Evolutionary conservation across 495 filamentous ascomycete genomes (phyloP), one percentile per base, ranked within the genome.

Genomic region (Gamarada debralockiae): DNA sequence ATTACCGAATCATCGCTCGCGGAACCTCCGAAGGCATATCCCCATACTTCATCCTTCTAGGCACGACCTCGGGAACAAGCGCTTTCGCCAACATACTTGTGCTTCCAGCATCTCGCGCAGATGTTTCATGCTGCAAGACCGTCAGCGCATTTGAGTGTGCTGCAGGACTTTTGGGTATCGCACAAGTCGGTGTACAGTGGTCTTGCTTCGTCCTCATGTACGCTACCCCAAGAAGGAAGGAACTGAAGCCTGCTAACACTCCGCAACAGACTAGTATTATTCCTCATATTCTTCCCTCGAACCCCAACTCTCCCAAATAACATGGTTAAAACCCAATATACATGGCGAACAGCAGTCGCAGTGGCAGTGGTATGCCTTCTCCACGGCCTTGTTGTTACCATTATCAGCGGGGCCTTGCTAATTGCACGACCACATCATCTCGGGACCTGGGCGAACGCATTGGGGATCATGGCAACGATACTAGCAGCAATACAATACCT

Each of bases 11-110:
- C 72, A 88, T 95, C 57, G 69, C 77, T 37, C 82, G 90, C 29
- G 82, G 86, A 44, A 92, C 88, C 40, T 96, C 95, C n/a, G 90
- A 92, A 70, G 93, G 93, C 41, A 92, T 98, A 47, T 96, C 90
- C 24, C 92, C 93, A 2, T 89, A 89, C 62, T 98, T 95, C 61
- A 80, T 98, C 52, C 82, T 97, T 15, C 85, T 98, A 21, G 93
- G 95, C 43, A 86, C 85, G 17, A 95, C 90, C 2, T 92, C 89
- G 8, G 84, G 84, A 43, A 95, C 92, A 10, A 87, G 86, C 49
- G 83, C 88, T 14, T 86, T 97, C 64, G 88, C 86, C 14, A 97
- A 97, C 63, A 95, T 98, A 64, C 75, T 97, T 12, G 82, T 88
- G 0, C 82, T 95, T 3, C 87, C 86, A 8, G 74, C 79, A 42